A percentile compares a stretch with the other conserved stretches of the same genome.
These are phyloP conservation scores for Symbiodinium pilosum DNA, from an alignment of 73 alveolate genomes.

Conservation along the genomic window DNA sequence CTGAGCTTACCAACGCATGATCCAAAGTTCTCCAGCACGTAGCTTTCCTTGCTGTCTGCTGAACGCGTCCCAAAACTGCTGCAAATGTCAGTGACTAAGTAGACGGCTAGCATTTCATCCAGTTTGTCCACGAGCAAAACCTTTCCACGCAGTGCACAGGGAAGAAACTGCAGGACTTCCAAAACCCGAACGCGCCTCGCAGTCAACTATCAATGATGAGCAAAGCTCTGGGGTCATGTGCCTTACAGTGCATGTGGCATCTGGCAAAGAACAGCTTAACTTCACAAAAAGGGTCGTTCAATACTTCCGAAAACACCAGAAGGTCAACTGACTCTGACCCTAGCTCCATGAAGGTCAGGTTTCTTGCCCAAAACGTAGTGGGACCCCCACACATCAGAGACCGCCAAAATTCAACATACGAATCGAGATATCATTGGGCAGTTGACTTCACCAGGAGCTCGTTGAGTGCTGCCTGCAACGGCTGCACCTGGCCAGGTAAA, in stretches of 20 bases:
- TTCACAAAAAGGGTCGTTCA: not conserved
- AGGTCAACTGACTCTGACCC: too few species aligned
- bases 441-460: conserved; percentile 71
- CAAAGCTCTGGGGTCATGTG: conserved; percentile 95
- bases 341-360: too few species aligned
- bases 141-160: not conserved
- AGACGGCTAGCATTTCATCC: conserved; percentile 68
- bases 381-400: not conserved
- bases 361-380: too few species aligned
- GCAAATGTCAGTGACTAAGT: not conserved
- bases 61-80: not conserved
- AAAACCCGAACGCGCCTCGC: conserved; percentile 19
- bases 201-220: conserved; percentile 66
- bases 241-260: too few species aligned
- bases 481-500: conserved; percentile 34
- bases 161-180: not conserved
- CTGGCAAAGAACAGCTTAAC: too few species aligned
- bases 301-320: too few species aligned
- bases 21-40: conserved; percentile 74
- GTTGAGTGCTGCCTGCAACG: conserved; percentile 68
- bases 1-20: conserved; percentile 24
- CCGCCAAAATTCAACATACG: not conserved
- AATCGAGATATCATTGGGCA: too few species aligned
- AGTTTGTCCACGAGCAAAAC: conserved; percentile 70
- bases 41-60: not conserved